Conservation (phyloP, 2,329 filamentous ascomycete species). For the Chrysoporthe austroafricana region DNA sequence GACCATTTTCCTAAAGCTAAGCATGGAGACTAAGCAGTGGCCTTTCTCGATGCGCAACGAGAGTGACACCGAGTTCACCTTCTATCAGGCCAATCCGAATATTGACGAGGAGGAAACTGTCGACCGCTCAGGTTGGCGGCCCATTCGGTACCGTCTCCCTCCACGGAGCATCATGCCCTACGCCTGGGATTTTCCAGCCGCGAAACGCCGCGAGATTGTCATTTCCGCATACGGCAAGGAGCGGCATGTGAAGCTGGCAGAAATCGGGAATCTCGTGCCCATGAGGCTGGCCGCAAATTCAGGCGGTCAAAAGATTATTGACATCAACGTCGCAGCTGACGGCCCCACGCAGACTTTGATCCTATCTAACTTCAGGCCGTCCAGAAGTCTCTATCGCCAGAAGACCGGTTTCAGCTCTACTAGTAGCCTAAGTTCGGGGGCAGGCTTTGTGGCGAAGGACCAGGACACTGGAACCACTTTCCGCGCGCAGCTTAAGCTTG, state of each 20-base stretch:
- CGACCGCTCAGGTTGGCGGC: constrained; percentile 86
- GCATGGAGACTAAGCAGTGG: constrained; percentile 92
- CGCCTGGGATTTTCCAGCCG: constrained; percentile 97
- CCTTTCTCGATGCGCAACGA: constrained; percentile 99
- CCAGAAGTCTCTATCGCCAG: constrained; percentile 83
- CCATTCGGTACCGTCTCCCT: constrained; percentile 88
- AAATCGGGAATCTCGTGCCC: constrained; percentile 94
- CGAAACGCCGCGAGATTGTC: constrained; percentile 93
- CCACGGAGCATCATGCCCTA: constrained; percentile 98
- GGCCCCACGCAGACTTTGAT: constrained; percentile 95
- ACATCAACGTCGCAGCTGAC: constrained; percentile 93
- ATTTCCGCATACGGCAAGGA: constrained; percentile 80
- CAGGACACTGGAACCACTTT: constrained; percentile 87
- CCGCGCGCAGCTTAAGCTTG: constrained; percentile 83
- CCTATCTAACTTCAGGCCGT: constrained; percentile 89
- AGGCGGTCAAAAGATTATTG: constrained; percentile 83
- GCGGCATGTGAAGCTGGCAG: constrained; percentile 89
- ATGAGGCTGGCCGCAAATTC: constrained; percentile 80
- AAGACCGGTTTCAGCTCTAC: constrained; percentile 57
- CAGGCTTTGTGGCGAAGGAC: constrained; percentile 90
- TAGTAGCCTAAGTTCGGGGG: constrained; percentile 53
- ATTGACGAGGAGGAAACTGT: constrained; percentile 86
- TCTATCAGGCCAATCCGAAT: constrained; percentile 93
- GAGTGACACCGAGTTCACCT: constrained; percentile 94
- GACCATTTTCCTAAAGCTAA: constrained; percentile 91